phyloP scores from a whole-genome alignment of 2,329 filamentous ascomycete genomes.

The Fusarium azukiicola region DNA sequence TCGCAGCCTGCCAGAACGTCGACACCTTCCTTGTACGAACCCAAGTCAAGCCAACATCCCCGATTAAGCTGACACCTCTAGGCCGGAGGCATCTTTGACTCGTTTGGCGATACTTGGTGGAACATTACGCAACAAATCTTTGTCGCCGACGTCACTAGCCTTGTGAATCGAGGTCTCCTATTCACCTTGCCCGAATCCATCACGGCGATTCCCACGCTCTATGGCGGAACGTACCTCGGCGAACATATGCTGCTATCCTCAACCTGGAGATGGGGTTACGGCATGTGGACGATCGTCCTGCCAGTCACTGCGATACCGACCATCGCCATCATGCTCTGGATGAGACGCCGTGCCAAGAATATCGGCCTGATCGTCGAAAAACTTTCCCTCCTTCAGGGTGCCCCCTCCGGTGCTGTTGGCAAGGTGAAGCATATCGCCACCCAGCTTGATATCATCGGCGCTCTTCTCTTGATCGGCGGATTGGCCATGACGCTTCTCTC shows the following conservation, averaged over 20 bases:
- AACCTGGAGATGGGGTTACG: constrained; percentile 44
- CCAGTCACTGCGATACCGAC: constrained; percentile 40
- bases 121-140: constrained; percentile 48
- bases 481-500: constrained; percentile 44
- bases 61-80: background rate
- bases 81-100: constrained; percentile 47
- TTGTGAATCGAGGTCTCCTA: constrained; percentile 44
- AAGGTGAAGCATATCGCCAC: constrained; percentile 30
- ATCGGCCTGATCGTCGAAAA: constrained; percentile 30
- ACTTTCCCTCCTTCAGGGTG: constrained; percentile 24
- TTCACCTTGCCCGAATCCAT: constrained; percentile 45
- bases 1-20: constrained; percentile 39
- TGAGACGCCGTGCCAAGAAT: constrained; percentile 28
- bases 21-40: constrained; percentile 42
- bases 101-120: constrained; percentile 42
- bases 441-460: constrained; percentile 37
- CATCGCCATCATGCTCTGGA: constrained; percentile 45
- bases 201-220: constrained; percentile 42
- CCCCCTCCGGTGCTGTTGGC: background rate
- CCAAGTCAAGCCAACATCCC: rapidly evolving
- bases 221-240: constrained; percentile 45
- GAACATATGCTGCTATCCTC: constrained; percentile 40
- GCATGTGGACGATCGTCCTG: constrained; percentile 41
- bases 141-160: constrained; percentile 42
- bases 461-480: constrained; percentile 39